These are phyloP conservation scores for Amborella trichopoda DNA, from an alignment of 164 flowering plant genomes.

Conservation along the genomic window DNA sequence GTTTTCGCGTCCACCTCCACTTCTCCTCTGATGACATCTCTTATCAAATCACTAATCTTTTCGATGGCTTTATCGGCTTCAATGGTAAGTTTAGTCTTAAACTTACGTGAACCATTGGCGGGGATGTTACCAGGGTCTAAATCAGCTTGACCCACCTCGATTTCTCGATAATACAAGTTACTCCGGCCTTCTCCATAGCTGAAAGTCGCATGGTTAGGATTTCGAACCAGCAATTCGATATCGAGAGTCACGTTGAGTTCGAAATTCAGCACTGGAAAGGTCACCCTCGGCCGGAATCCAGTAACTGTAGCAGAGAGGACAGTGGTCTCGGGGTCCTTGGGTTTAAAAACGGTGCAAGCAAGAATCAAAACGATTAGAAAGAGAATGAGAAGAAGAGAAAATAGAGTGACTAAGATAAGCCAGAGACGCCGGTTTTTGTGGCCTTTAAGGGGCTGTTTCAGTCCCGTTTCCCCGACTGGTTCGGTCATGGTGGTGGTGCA, in stretches of 20 bases:
- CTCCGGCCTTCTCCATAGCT: conserved; percentile 20
- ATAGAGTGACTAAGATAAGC: not conserved
- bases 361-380: conserved; percentile 19
- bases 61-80: conserved; percentile 21
- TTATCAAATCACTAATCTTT: conserved; percentile 10
- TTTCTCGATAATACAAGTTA: conserved; percentile 16
- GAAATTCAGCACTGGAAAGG: conserved; percentile 20
- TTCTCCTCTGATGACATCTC: conserved; percentile 26
- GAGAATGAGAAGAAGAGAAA: conserved; percentile 15
- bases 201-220: conserved; percentile 34
- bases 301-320: conserved; percentile 22
- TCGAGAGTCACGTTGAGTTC: conserved; percentile 36
- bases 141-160: conserved; percentile 32
- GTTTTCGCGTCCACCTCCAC: conserved; percentile 17
- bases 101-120: conserved; percentile 15
- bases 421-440: conserved; percentile 9
- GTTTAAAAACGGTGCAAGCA: conserved; percentile 34
- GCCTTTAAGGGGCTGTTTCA: not conserved
- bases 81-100: conserved; percentile 4
- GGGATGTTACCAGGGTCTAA: conserved; percentile 26
- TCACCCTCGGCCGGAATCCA: conserved; percentile 31
- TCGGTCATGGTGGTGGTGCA: not conserved
- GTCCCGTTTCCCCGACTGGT: not conserved
- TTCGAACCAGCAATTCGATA: conserved; percentile 18
- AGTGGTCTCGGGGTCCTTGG: conserved; percentile 18